These are phyloP conservation scores for Cladophialophora yegresii DNA, from an alignment of 2,329 filamentous ascomycete genomes.

Conservation along the genomic window DNA sequence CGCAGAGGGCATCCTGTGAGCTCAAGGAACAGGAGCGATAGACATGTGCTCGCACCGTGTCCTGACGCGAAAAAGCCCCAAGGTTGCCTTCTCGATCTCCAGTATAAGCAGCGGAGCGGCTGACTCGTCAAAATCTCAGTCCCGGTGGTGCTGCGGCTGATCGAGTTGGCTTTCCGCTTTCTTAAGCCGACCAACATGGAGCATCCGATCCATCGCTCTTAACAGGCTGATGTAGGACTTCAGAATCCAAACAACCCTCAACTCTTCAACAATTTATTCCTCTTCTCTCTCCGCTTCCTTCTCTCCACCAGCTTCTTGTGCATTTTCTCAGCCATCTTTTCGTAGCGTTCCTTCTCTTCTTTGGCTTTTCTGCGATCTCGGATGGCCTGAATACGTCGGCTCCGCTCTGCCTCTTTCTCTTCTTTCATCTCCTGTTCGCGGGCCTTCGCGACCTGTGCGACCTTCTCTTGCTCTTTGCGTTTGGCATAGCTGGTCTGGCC, in stretches of 20 bases:
- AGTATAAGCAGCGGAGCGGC: not conserved
- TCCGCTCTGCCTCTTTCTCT: conserved; percentile 83
- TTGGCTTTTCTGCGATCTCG: conserved; percentile 84
- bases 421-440: conserved; percentile 95
- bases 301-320: conserved; percentile 92
- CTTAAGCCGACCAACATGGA: not conserved
- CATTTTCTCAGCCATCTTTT: conserved; percentile 96
- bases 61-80: not conserved
- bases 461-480: conserved; percentile 69
- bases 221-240: not conserved
- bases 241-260: conserved; percentile 16
- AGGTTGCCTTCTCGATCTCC: not conserved
- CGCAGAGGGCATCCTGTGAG: not conserved
- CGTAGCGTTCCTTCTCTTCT: conserved; percentile 89
- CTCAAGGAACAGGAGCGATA: not conserved
- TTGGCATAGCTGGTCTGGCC: conserved; percentile 79
- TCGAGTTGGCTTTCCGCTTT: not conserved
- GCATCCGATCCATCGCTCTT: not conserved
- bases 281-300: conserved; percentile 92
- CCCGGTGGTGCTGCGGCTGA: not conserved
- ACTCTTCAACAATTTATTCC: conserved; percentile 53
- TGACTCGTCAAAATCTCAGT: not conserved
- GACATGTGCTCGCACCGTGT: not conserved
- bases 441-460: conserved; percentile 76
- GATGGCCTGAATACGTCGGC: conserved; percentile 76